These are phyloP conservation scores for Alternaria sp. DNA, from an alignment of 2,329 filamentous ascomycete genomes.

Conservation along the genomic window DNA sequence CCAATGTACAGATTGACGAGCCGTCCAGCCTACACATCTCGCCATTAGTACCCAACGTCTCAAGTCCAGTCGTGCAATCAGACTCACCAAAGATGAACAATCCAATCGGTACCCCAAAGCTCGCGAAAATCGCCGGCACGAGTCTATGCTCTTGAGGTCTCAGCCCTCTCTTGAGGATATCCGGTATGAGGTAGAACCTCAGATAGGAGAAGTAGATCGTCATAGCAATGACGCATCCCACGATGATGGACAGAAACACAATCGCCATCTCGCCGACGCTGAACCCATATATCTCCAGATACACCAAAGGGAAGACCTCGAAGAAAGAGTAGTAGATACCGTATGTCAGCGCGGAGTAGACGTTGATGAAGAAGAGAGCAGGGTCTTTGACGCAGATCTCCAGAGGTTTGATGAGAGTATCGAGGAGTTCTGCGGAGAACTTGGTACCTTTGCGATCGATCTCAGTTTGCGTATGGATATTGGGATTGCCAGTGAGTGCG, in stretches of 20 bases:
- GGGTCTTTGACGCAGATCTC: constrained; percentile 83
- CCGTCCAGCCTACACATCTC: constrained; percentile 58
- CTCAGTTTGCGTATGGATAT: constrained; percentile 78
- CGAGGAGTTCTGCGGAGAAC: constrained; percentile 49
- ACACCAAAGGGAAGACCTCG: constrained; percentile 70
- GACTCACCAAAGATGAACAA: constrained; percentile 65
- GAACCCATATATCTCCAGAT: constrained; percentile 78
- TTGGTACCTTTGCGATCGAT: constrained; percentile 64
- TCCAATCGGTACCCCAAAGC: constrained; percentile 66
- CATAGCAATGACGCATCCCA: constrained; percentile 73
- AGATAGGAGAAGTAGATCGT: constrained; percentile 74
- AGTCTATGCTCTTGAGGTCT: constrained; percentile 75
- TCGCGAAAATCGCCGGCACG: constrained; percentile 68
- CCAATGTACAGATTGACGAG: constrained; percentile 66
- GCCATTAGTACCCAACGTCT: neutral
- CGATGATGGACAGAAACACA: constrained; percentile 82
- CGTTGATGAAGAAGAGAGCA: constrained; percentile 80
- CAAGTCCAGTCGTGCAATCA: accelerated
- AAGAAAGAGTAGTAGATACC: constrained; percentile 79
- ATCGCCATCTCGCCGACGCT: constrained; percentile 74
- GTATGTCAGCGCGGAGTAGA: constrained; percentile 86
- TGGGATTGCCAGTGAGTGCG: constrained; percentile 66
- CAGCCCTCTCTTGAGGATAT: constrained; percentile 66
- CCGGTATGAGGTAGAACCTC: constrained; percentile 72
- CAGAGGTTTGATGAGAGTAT: constrained; percentile 74